Base-by-base conservation (phyloP, 1,139 yeast species). In the Arxiozyma telluris region DNA sequence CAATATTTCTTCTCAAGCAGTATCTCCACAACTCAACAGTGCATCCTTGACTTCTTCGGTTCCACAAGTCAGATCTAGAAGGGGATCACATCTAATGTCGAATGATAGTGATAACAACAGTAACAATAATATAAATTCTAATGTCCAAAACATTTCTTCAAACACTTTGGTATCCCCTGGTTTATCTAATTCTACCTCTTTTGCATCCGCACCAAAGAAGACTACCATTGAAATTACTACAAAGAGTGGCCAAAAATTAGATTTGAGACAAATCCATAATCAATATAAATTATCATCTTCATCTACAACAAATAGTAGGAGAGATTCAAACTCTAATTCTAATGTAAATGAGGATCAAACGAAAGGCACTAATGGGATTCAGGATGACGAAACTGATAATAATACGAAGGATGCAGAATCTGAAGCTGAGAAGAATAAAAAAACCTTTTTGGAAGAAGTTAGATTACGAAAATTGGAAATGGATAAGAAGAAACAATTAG, bases 181-280 rank as follows among this genome's bases (percentile, higher is more conserved):
- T 15, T 46, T 61, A 30, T 47, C 59, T n/a, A 39, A 42, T 49
- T n/a, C 18, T 9, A 49, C 44, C 5, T 34, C 38, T 8, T 20
- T 23, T 25, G 27, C 41, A 39, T 50, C 52, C 25, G 55, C 63
- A 17, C 64, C 63, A 15, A 55, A 55, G 11, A 48, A 58, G 5
- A 64, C 60, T 30, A 66, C 64, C 54, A 64, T 67, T 50, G 69
- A 67, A 56, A 67, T 67, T 45, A 67, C 70, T 3, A 66, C 68
- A n/a, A 66, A 67, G 55, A 61, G 65, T 41, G 71, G 71, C 46
- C 67, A 66, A 50, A 64, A 59, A 52, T 54, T 67, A 45, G 66
- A 66, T 57, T 58, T 67, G 51, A 59, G 55, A 27, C 62, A 62
- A 9, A 60, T 66, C 21, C 68, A 64, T 48, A 41, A 42, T 18